phyloP scores from a whole-genome alignment of 2,329 filamentous ascomycete species.

The Capronia coronata region DNA sequence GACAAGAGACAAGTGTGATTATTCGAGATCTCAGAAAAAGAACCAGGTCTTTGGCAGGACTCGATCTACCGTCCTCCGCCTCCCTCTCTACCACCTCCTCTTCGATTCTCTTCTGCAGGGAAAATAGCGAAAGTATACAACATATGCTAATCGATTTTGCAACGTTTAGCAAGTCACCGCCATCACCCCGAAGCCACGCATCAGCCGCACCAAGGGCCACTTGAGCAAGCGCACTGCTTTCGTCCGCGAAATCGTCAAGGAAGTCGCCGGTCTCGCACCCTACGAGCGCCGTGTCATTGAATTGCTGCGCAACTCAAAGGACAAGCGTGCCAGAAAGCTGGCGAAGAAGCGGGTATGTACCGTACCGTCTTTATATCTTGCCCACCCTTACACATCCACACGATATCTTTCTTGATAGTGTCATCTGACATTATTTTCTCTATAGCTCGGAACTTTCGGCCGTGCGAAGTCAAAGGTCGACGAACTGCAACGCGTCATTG shows the following conservation, averaged over 20 bases:
- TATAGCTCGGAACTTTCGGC: constrained; percentile 91
- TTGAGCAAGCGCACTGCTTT: constrained; percentile 95
- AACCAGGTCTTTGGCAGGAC: not conserved
- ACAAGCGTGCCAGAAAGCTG: constrained; percentile 40
- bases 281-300: constrained; percentile 99
- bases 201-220: constrained; percentile 87
- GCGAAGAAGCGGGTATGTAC: constrained; percentile 39
- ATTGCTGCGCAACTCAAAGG: constrained; percentile 97
- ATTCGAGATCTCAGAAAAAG: not conserved
- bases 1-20: no score
- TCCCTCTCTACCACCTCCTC: not conserved
- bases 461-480: constrained; percentile 99
- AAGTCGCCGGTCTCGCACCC: constrained; percentile 89
- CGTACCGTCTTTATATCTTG: not conserved
- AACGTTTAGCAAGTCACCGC: constrained; percentile 69
- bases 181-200: constrained; percentile 68
- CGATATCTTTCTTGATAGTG: no score
- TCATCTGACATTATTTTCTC: constrained; percentile 9
- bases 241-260: constrained; percentile 95
- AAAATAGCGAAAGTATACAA: no score
- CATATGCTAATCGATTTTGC: constrained; percentile 3
- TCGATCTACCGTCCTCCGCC: not conserved
- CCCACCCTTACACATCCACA: not conserved
- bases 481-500: constrained; percentile 96
- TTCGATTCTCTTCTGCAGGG: no score